phyloP scores from a whole-genome alignment of 805 yeast species.

The Ogataea glucozyma region DNA sequence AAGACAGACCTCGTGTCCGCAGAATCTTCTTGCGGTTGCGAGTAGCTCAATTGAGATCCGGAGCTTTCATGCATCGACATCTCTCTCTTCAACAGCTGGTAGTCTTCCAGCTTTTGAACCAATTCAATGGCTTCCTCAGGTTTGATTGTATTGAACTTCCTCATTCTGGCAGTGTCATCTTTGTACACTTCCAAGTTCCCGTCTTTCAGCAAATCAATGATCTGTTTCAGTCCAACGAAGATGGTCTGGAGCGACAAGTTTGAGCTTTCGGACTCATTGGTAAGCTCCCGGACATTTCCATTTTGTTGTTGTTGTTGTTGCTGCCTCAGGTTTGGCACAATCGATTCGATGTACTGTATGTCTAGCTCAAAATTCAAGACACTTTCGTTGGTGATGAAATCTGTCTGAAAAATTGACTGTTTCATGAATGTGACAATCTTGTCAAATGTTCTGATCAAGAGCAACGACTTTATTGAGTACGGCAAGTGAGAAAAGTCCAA shows the following conservation, averaged over 20 bases:
- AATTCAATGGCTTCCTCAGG: conserved; percentile 68
- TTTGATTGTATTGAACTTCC: conserved; percentile 71
- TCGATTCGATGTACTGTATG: conserved; percentile 69
- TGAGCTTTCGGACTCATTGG: conserved; percentile 20
- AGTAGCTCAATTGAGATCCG: conserved; percentile 5
- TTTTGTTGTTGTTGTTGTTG: conserved; percentile 13
- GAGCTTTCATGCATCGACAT: conserved; percentile 11
- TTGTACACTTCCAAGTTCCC: conserved; percentile 66
- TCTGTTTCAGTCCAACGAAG: conserved; percentile 77
- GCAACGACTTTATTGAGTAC: conserved; percentile 67
- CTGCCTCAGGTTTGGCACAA: conserved; percentile 42
- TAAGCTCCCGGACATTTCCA: conserved; percentile 19
- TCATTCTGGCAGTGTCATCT: conserved; percentile 54
- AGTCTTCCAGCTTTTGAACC: conserved; percentile 52
- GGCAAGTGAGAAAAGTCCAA: conserved; percentile 85
- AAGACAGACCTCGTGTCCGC: conserved; percentile 28
- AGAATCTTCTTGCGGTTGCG: conserved; percentile 13
- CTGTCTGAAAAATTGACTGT: conserved; percentile 53
- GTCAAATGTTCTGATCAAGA: conserved; percentile 87
- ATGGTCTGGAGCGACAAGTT: conserved; percentile 65
- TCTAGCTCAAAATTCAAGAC: conserved; percentile 76
- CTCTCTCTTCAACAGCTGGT: conserved; percentile 25
- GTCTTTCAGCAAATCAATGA: conserved; percentile 66
- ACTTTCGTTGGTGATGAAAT: conserved; percentile 61
- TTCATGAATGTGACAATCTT: conserved; percentile 73